phyloP scores from a whole-genome alignment of 2,329 filamentous ascomycete species.

The Colletotrichum spinosum region DNA sequence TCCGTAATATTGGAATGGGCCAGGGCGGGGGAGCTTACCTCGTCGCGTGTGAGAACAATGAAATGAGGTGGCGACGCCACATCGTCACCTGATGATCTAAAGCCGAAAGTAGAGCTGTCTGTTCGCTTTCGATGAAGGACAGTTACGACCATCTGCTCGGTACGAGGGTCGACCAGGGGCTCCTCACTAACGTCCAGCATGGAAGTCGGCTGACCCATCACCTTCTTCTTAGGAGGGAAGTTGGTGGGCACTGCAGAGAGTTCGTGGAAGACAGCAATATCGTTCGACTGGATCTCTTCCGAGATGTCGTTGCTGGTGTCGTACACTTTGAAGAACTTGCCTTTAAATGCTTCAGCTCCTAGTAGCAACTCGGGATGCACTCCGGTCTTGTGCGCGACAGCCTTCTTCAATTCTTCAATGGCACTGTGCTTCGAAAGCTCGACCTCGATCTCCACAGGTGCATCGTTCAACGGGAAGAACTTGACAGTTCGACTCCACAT shows the following conservation, averaged over 20 bases:
- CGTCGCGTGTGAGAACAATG: slow-evolving; percentile 79
- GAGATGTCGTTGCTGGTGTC: slow-evolving; percentile 75
- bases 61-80: slow-evolving; percentile 69
- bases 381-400: slow-evolving; percentile 74
- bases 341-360: slow-evolving; percentile 83
- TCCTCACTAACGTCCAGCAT: slow-evolving; percentile 63
- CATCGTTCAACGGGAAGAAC: slow-evolving; percentile 81
- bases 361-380: slow-evolving; percentile 77
- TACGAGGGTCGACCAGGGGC: slow-evolving; percentile 60
- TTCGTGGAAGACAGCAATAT: slow-evolving; percentile 79
- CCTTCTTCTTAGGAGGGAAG: slow-evolving; percentile 68
- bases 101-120: slow-evolving; percentile 14
- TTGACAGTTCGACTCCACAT: slow-evolving; percentile 81
- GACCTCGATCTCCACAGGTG: slow-evolving; percentile 77
- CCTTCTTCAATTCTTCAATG: slow-evolving; percentile 76
- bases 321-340: slow-evolving; percentile 89
- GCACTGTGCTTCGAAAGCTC: slow-evolving; percentile 84
- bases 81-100: slow-evolving; percentile 40
- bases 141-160: slow-evolving; percentile 77
- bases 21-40: slow-evolving; percentile 56
- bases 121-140: slow-evolving; percentile 68
- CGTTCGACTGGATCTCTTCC: slow-evolving; percentile 77
- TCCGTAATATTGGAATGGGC: slow-evolving; percentile 40
- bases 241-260: slow-evolving; percentile 85
- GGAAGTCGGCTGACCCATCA: slow-evolving; percentile 53